Conservation (phyloP, 164 flowering plant genomes). For the Tetrastigma voinierianum region DNA sequence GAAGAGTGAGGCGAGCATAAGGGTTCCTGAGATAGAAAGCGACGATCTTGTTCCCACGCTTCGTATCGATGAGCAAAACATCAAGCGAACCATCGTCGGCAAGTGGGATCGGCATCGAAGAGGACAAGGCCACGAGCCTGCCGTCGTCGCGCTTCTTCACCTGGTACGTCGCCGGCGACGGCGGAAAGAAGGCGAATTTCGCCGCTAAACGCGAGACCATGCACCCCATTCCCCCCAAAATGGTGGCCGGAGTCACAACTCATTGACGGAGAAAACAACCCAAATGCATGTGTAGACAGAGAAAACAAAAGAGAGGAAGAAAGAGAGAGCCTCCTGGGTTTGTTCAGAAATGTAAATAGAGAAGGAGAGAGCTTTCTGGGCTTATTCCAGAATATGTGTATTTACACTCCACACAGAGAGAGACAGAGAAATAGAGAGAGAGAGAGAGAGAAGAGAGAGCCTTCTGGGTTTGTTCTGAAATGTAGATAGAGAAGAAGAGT, state of each 20-base stretch:
- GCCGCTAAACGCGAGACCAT: slow-evolving; percentile 67
- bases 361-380: slow-evolving; percentile 5
- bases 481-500: neutral
- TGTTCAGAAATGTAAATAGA: too few relatives aligned
- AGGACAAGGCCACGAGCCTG: slow-evolving; percentile 44
- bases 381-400: neutral
- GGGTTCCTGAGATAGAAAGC: slow-evolving; percentile 81
- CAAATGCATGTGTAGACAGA: slow-evolving; percentile 21
- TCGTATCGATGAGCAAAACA: slow-evolving; percentile 64
- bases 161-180: slow-evolving; percentile 76
- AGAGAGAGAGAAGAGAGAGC: neutral
- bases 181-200: slow-evolving; percentile 90
- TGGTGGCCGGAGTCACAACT: slow-evolving; percentile 17
- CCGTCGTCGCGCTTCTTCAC: slow-evolving; percentile 56
- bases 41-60: slow-evolving; percentile 80
- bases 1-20: slow-evolving; percentile 77
- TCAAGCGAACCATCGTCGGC: slow-evolving; percentile 60
- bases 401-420: neutral
- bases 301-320: too few relatives aligned
- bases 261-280: slow-evolving; percentile 33
- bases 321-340: too few relatives aligned
- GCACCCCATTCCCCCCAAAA: slow-evolving; percentile 64
- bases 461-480: neutral
- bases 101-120: slow-evolving; percentile 40
- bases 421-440: too few relatives aligned